Conservation (phyloP, 2,329 filamentous ascomycete genomes). For the Cercospora janseana region DNA sequence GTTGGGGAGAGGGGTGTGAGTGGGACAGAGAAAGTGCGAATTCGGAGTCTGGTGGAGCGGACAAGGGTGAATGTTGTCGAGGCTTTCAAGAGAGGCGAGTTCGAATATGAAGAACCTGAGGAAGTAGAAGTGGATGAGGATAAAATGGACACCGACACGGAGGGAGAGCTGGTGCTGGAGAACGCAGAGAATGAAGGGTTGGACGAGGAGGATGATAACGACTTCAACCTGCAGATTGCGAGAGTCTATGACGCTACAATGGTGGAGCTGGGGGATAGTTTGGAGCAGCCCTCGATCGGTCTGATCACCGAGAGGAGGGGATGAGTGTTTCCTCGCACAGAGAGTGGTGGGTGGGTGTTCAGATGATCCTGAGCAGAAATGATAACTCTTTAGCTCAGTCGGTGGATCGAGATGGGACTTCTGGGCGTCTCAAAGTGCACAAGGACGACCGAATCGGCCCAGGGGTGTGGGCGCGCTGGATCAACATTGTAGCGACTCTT, state of each 20-base stretch:
- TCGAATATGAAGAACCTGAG: slow-evolving; percentile 44
- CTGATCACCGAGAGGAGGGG: slow-evolving; percentile 45
- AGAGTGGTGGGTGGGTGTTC: too few relatives aligned
- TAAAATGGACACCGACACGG: slow-evolving; percentile 44
- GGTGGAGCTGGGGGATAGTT: slow-evolving; percentile 66
- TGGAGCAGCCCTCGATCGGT: slow-evolving; percentile 54
- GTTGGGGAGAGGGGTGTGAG: slow-evolving; percentile 62
- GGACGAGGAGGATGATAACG: slow-evolving; percentile 36
- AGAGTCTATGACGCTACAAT: slow-evolving; percentile 78
- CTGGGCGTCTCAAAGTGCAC: too few relatives aligned
- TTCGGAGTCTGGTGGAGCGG: slow-evolving; percentile 75
- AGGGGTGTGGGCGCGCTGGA: too few relatives aligned
- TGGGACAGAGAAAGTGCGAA: slow-evolving; percentile 85
- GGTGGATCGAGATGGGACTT: too few relatives aligned
- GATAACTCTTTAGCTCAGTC: too few relatives aligned
- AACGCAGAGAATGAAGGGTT: slow-evolving; percentile 28
- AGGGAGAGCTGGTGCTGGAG: slow-evolving; percentile 31
- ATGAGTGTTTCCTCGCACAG: too few relatives aligned
- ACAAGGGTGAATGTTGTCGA: slow-evolving; percentile 70
- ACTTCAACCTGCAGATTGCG: slow-evolving; percentile 66
- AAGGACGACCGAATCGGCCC: too few relatives aligned
- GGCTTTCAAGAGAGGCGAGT: slow-evolving; percentile 58
- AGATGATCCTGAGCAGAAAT: too few relatives aligned
- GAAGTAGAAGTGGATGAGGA: slow-evolving; percentile 37
- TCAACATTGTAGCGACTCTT: too few relatives aligned